These are phyloP conservation scores for Calocera cornea DNA, from an alignment of 768 basidiomycete species.

Conservation along the genomic window DNA sequence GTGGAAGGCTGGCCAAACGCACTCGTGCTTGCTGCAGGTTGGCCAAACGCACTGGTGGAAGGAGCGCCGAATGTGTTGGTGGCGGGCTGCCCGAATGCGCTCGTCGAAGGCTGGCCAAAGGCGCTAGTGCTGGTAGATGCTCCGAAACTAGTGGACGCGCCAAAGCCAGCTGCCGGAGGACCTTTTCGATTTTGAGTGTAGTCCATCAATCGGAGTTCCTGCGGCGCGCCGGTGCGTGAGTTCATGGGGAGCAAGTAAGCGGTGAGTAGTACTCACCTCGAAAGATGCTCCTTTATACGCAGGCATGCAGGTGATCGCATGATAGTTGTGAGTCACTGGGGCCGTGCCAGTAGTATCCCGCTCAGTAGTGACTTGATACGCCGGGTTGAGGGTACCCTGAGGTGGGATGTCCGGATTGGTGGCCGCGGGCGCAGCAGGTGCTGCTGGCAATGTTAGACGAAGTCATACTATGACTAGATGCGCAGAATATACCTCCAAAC, in stretches of 20 bases:
- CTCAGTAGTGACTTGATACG: constrained; percentile 45
- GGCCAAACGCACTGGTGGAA: constrained; percentile 4
- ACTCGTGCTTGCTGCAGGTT: background rate
- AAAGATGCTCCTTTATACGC: constrained; percentile 64
- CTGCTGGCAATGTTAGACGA: background rate
- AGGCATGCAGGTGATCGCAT: constrained; percentile 69
- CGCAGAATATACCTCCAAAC: background rate
- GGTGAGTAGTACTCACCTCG: constrained; percentile 37
- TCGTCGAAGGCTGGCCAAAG: constrained; percentile 19
- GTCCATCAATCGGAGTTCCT: constrained; percentile 70
- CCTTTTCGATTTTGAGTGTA: constrained; percentile 59
- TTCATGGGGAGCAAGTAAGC: constrained; percentile 17
- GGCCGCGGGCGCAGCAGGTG: background rate
- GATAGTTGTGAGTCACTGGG: constrained; percentile 49
- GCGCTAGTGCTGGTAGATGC: background rate
- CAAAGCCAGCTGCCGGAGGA: constrained; percentile 24
- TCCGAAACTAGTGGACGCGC: constrained; percentile 5
- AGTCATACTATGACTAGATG: background rate
- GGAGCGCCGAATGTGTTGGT: constrained; percentile 30
- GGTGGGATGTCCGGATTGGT: background rate
- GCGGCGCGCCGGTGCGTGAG: constrained; percentile 9
- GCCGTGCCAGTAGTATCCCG: constrained; percentile 42
- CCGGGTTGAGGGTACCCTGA: constrained; percentile 48
- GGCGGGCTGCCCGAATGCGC: constrained; percentile 17
- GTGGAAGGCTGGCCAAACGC: constrained; percentile 2